These are phyloP conservation scores for Coemansia sp. DNA, from an alignment of 192 early-diverging fungal species.

Conservation along the genomic window DNA sequence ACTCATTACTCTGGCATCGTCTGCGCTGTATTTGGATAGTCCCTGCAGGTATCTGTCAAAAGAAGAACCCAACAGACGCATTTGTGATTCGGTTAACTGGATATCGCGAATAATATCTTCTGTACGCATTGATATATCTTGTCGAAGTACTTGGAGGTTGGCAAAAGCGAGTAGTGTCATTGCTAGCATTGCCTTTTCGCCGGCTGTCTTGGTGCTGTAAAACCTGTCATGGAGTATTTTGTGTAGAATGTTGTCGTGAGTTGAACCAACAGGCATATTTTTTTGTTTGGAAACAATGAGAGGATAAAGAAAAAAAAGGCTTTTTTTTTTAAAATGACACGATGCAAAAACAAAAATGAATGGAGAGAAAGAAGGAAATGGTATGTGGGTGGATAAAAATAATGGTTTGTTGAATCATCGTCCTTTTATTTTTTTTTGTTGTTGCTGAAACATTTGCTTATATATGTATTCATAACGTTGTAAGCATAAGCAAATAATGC, in stretches of 20 bases:
- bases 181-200: conserved; percentile 25
- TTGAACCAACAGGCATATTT: conserved; percentile 15
- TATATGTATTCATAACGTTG: too few species aligned
- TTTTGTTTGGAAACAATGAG: background rate
- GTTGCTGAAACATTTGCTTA: too few species aligned
- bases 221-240: conserved; percentile 34
- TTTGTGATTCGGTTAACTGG: conserved; percentile 25
- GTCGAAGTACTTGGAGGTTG: conserved; percentile 18
- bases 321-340: background rate
- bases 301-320: conserved; percentile 14
- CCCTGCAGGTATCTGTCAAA: conserved; percentile 20
- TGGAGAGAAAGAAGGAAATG: too few species aligned
- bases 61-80: conserved; percentile 2
- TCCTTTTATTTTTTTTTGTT: too few species aligned
- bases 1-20: conserved; percentile 19
- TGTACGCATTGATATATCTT: conserved; percentile 13
- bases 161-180: conserved; percentile 19
- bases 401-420: too few species aligned
- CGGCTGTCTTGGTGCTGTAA: conserved; percentile 14
- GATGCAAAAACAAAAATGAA: too few species aligned
- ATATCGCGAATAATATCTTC: conserved; percentile 22
- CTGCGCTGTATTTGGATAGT: conserved; percentile 2
- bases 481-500: too few species aligned
- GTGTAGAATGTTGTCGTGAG: conserved; percentile 32
- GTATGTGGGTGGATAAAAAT: too few species aligned